Evolutionary conservation across 257 asterid species (phyloP), one percentile per base, ranked within the genome.

Genomic region (Thymus mandschuricus): DNA sequence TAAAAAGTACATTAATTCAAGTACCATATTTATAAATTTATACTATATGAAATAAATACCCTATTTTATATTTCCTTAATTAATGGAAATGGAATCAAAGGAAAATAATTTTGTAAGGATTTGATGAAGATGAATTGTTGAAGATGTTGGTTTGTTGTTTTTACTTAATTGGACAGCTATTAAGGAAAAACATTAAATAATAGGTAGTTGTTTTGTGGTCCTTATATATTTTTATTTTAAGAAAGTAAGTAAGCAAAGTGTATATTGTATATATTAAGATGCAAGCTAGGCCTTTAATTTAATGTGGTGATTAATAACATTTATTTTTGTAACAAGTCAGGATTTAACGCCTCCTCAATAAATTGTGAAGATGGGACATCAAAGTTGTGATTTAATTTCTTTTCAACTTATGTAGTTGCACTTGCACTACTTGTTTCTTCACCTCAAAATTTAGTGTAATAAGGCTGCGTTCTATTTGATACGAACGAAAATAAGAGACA

Each of bases 131-230:
- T 50, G 64, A 46, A 7, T 38, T 46, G 66, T 6, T 13, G 21
- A 13, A 27, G 5, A 8, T 21, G 21, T 41, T 9, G 44, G 3
- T 29, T 50, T 38, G 21, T 21, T 21, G 21, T 21, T 21, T 21
- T 72, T 15, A 34, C 46, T 30, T 68, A 61, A 61, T 60, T 62
- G 8, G 27, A 34, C 54, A 68, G 71, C 65, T 52, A 9, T 60
- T 58, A 66, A 45, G 66, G 33, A 45, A 70, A 51, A 38, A 70
- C 72, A 70, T 79, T 76, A 29, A 76, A 65, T 40, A 27, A 65
- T 40, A 40, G 68, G 75, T 40, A 48, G 85, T 83, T 80, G 82
- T 60, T 21, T 76, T 27, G 35, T 74, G 73, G 80, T 74, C 85
- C 75, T 60, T 54, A 54, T 43, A 50, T 59, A 7, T 69, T 30